Base-by-base conservation (phyloP, 1,139 yeast genomes). In the Trichomonascaceae sp. region DNA sequence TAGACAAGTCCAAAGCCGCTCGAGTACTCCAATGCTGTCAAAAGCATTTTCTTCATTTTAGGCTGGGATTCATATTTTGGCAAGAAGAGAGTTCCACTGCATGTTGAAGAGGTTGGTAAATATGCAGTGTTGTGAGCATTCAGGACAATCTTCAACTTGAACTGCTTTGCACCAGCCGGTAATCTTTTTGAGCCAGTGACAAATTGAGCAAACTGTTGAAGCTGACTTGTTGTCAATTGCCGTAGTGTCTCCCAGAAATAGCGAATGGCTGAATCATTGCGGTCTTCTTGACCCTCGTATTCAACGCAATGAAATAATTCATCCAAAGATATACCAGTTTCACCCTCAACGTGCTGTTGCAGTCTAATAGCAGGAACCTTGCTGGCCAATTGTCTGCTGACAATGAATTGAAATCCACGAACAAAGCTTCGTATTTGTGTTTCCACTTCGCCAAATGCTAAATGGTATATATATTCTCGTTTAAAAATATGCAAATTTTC, bases 101-200 rank as follows among this genome's bases (percentile, higher is more conserved):
- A 67, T 2, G 66, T 66, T 1, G 66, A 61, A 3, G 70, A 60
- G 1, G 66, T 57, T 8, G 70, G 69, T 7, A 66, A 49, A 13
- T 59, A 49, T 12, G 56, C n/a, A 39, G 51, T 50, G 22, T 60
- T 62, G 4, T 58, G 48, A 1, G 63, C 66, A 47, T 63, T 64
- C 8, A 57, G 43, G 49, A 57, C 59, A 30, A 66, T 58, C 2
- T 57, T 57, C 36, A 66, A 56, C 15, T 53, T 53, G 43, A 64
- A 54, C 24, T 51, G 52, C 18, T 50, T 41, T 1, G 63, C 65
- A 3, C 67, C 65, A 18, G 57, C 57, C 3, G 70, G 67, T 2
- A 66, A 54, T 2, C 66, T 52, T 27, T 58, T 55, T 5, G 65
- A 60, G 4, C 70, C 70, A 2, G 70, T 66, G n/a, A 66, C 63